Conservation (phyloP, 2,329 filamentous ascomycete genomes). For the Blumeria hordei region DNA sequence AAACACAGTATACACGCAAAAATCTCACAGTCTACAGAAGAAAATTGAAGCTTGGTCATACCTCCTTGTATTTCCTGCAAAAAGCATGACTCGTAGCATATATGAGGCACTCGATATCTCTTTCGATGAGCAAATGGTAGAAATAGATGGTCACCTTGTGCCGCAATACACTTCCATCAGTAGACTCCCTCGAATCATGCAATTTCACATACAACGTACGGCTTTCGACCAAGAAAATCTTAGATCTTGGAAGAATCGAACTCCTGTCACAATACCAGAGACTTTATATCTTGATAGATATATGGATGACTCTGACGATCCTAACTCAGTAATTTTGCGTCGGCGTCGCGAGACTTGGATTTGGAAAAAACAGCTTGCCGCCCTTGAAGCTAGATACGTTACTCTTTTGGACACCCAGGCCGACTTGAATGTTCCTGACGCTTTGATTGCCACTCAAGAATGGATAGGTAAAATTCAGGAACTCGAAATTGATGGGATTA, state of each 20-base stretch:
- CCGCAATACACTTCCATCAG: slow-evolving; percentile 48
- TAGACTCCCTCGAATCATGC: slow-evolving; percentile 59
- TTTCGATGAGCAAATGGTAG: slow-evolving; percentile 58
- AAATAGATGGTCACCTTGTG: slow-evolving; percentile 33
- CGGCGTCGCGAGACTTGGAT: slow-evolving; percentile 50
- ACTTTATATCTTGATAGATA: slow-evolving; percentile 75
- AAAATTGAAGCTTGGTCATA: slow-evolving; percentile 22
- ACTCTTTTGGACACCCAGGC: slow-evolving; percentile 8
- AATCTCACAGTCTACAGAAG: slow-evolving; percentile 21
- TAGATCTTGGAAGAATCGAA: slow-evolving; percentile 44
- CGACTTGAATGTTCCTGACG: slow-evolving; percentile 11
- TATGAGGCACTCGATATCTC: slow-evolving; percentile 68
- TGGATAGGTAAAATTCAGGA: slow-evolving; percentile 22
- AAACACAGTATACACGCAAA: slow-evolving; percentile 33
- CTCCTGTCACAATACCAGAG: slow-evolving; percentile 57
- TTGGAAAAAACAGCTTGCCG: slow-evolving; percentile 38
- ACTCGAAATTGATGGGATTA: slow-evolving; percentile 18
- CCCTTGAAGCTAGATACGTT: slow-evolving; percentile 21
- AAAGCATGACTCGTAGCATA: slow-evolving; percentile 31
- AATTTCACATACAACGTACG: slow-evolving; percentile 71
- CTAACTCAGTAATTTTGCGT: slow-evolving; percentile 32
- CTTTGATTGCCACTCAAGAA: slow-evolving; percentile 14
- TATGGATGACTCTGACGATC: slow-evolving; percentile 34
- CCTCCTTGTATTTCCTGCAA: slow-evolving; percentile 33
- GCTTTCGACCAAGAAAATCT: slow-evolving; percentile 40